Evolutionary conservation across 2,329 filamentous ascomycete species (phyloP).

Genomic region (Clarireedia sp.): DNA sequence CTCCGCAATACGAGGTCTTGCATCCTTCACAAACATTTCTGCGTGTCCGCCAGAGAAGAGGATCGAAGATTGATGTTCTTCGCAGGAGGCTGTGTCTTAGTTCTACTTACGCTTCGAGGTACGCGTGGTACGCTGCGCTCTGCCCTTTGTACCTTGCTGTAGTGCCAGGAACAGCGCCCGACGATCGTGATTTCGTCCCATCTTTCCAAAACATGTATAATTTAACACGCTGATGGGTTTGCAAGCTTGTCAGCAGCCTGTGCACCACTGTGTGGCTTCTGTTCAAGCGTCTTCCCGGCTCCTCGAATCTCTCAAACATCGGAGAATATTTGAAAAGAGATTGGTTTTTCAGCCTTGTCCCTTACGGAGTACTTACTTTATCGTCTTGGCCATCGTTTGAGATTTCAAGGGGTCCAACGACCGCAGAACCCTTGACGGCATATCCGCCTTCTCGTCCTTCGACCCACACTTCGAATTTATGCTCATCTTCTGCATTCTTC

Average conservation of each 20-base stretch:
- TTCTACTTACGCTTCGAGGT: not conserved
- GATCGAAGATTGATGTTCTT: too few relatives aligned
- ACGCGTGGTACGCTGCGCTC: not conserved
- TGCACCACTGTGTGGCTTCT: not conserved
- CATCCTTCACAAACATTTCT: too few relatives aligned
- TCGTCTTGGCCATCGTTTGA: not conserved
- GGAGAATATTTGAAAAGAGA: slow-evolving; percentile 8
- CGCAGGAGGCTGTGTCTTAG: too few relatives aligned
- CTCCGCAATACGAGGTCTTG: slow-evolving; percentile 2
- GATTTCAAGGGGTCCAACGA: slow-evolving; percentile 10
- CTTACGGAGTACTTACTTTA: not conserved
- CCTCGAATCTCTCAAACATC: slow-evolving; percentile 1
- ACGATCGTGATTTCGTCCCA: slow-evolving; percentile 8
- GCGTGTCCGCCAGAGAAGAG: not conserved
- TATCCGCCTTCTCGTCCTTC: slow-evolving; percentile 53
- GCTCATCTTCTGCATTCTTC: slow-evolving; percentile 32
- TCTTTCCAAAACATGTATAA: slow-evolving; percentile 9
- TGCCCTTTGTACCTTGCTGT: slow-evolving; percentile 1
- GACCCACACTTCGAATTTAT: slow-evolving; percentile 56
- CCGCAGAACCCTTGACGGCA: slow-evolving; percentile 51
- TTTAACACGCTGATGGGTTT: not conserved
- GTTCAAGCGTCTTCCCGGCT: not conserved
- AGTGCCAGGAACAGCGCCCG: slow-evolving; percentile 6
- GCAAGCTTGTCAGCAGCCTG: not conserved
- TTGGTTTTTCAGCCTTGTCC: slow-evolving; percentile 9